Percentiles rank a stretch among this genome's conserved stretches.
phyloP scores from a whole-genome alignment of 208 protist genomes.

The Vickermania spadyakhi region DNA sequence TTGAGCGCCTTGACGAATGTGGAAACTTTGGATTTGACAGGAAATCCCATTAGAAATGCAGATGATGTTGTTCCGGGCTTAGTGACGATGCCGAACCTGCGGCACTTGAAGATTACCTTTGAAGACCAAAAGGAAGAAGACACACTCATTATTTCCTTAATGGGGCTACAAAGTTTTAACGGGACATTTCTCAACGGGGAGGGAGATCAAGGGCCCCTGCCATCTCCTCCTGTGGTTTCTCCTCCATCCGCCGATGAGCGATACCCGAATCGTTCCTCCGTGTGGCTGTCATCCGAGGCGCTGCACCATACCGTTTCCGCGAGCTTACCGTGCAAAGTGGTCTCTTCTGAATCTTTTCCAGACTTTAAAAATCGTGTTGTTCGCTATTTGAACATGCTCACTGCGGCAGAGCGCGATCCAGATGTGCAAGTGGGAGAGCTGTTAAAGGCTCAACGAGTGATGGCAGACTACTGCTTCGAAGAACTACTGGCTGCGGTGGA shows the following conservation, averaged over 20 bases:
- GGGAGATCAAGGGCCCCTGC: constrained; percentile 2
- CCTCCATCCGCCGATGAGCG: background rate
- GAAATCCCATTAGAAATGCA: constrained; percentile 39
- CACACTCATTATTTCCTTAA: constrained; percentile 52
- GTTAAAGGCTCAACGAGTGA: constrained; percentile 56
- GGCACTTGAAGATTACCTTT: constrained; percentile 40
- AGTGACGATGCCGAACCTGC: constrained; percentile 28
- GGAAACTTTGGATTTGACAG: constrained; percentile 32
- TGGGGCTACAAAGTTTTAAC: constrained; percentile 46
- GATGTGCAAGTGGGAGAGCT: constrained; percentile 50
- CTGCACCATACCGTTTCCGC: constrained; percentile 31
- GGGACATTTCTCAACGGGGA: constrained; percentile 25
- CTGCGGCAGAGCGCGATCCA: constrained; percentile 33
- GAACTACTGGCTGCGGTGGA: constrained; percentile 9
- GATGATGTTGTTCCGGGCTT: constrained; percentile 41
- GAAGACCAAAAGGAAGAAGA: constrained; percentile 54
- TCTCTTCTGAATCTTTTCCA: constrained; percentile 37
- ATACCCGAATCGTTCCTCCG: constrained; percentile 8
- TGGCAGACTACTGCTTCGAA: constrained; percentile 73
- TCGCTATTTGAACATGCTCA: constrained; percentile 51
- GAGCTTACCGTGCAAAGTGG: constrained; percentile 8
- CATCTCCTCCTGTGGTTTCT: background rate
- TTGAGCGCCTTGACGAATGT: constrained; percentile 24
- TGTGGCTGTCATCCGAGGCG: constrained; percentile 6
- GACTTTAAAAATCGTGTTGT: constrained; percentile 56